Evolutionary conservation across 2,329 filamentous ascomycete species (phyloP).

Genomic region (Colletotrichum tanaceti): DNA sequence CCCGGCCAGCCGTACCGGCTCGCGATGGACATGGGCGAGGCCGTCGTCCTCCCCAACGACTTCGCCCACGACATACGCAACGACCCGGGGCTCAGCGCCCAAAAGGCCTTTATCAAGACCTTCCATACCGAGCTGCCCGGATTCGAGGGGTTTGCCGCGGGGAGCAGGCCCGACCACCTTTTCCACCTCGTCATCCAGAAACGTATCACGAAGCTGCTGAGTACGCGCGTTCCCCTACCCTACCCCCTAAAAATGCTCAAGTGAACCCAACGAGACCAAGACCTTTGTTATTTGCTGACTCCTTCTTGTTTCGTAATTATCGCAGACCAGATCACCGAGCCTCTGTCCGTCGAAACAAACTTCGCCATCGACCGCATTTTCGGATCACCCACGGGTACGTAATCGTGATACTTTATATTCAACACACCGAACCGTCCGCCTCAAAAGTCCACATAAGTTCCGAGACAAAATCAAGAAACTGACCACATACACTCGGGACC

Average conservation of each 20-base stretch:
- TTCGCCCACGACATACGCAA: constrained; percentile 44
- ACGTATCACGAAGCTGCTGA: constrained; percentile 40
- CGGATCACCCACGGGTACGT: constrained; percentile 23
- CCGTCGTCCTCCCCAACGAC: constrained; percentile 40
- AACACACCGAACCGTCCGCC: too few relatives aligned
- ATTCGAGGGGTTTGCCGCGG: constrained; percentile 35
- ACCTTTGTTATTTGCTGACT: neutral
- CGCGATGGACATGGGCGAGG: constrained; percentile 41
- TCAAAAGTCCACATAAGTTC: too few relatives aligned
- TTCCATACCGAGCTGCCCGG: constrained; percentile 40
- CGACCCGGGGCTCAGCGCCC: constrained; percentile 41
- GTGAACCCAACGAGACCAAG: too few relatives aligned
- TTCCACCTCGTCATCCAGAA: constrained; percentile 40
- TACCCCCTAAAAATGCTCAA: too few relatives aligned
- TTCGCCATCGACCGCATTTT: constrained; percentile 23
- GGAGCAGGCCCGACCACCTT: constrained; percentile 21
- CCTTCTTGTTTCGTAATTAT: neutral
- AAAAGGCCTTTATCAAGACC: constrained; percentile 15
- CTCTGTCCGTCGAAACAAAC: constrained; percentile 31
- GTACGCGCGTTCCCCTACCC: too few relatives aligned
- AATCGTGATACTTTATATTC: too few relatives aligned
- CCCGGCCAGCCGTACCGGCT: constrained; percentile 40
- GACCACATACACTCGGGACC: neutral
- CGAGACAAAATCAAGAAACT: too few relatives aligned
- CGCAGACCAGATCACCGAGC: constrained; percentile 33